Percentiles rank a stretch among this genome's conserved stretches.
Evolutionary conservation across 2,329 filamentous ascomycete genomes (phyloP).

Genomic region (Dothistroma pini): DNA sequence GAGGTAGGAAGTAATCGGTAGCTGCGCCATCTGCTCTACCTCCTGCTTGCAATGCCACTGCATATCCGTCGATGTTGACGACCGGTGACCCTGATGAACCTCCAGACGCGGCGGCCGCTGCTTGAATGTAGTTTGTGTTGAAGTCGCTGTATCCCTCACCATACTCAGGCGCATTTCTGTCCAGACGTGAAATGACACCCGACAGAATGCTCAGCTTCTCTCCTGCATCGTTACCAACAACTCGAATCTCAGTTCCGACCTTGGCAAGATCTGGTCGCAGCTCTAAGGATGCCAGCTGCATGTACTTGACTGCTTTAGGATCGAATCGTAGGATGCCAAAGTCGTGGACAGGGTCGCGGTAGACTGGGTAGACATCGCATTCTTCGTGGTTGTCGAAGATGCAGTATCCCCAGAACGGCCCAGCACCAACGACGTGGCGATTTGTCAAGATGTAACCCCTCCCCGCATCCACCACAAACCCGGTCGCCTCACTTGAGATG

Average conservation of each 20-base stretch:
- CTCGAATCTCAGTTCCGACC: slow-evolving; percentile 91
- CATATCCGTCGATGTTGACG: slow-evolving; percentile 89
- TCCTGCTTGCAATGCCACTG: slow-evolving; percentile 89
- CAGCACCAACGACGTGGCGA: slow-evolving; percentile 84
- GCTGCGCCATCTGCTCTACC: slow-evolving; percentile 91
- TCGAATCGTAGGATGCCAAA: slow-evolving; percentile 97
- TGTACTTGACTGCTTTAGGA: slow-evolving; percentile 93
- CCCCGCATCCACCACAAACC: slow-evolving; percentile 95
- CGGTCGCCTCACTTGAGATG: slow-evolving; percentile 90
- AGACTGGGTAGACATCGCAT: slow-evolving; percentile 93
- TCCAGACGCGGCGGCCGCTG: slow-evolving; percentile 91
- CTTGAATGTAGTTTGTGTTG: slow-evolving; percentile 95
- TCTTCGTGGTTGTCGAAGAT: slow-evolving; percentile 99
- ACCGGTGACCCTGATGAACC: slow-evolving; percentile 98
- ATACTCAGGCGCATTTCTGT: slow-evolving; percentile 96
- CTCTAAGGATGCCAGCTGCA: slow-evolving; percentile 77
- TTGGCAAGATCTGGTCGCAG: slow-evolving; percentile 79
- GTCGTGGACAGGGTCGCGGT: slow-evolving; percentile 97
- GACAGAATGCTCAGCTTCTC: slow-evolving; percentile 98
- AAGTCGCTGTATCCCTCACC: slow-evolving; percentile 98
- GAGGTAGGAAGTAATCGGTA: slow-evolving; percentile 93
- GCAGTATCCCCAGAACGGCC: slow-evolving; percentile 96
- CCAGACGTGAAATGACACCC: slow-evolving; percentile 91
- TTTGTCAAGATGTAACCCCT: slow-evolving; percentile 64
- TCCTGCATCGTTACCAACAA: slow-evolving; percentile 97